These are phyloP conservation scores for Ogataea thermomethanolica DNA, from an alignment of 805 yeast species.

Conservation along the genomic window DNA sequence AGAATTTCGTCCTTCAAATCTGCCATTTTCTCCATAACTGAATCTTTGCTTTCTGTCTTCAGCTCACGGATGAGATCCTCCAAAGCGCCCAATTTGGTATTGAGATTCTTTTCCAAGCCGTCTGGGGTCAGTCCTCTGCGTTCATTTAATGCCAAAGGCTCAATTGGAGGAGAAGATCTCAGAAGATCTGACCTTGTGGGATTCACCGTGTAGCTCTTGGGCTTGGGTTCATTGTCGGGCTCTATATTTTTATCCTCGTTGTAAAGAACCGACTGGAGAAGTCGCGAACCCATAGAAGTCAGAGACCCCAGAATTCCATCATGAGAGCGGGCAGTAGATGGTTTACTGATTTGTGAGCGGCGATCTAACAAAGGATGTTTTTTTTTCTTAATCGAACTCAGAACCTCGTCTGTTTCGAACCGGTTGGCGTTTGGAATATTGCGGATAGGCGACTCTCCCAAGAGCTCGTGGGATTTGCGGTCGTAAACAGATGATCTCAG, in stretches of 20 bases:
- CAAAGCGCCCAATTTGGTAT: conserved; percentile 11
- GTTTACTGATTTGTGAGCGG: conserved; percentile 4
- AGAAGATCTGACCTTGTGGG: background rate
- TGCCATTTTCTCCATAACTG: conserved; percentile 19
- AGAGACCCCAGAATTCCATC: conserved; percentile 26
- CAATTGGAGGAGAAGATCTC: too few relatives aligned
- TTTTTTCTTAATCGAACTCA: conserved; percentile 19
- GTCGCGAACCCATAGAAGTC: conserved; percentile 27
- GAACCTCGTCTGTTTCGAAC: conserved; percentile 18
- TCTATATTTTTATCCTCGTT: conserved; percentile 17
- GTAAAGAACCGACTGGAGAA: conserved; percentile 28
- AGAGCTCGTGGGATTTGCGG: conserved; percentile 24
- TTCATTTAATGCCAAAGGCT: too few relatives aligned
- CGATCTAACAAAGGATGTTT: conserved; percentile 8
- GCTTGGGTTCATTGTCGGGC: background rate
- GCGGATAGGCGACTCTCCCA: conserved; percentile 30
- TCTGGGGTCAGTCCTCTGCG: too few relatives aligned
- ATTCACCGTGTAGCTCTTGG: background rate
- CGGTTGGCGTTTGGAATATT: conserved; percentile 13
- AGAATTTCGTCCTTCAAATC: conserved; percentile 24
- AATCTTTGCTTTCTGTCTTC: conserved; percentile 15
- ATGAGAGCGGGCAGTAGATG: conserved; percentile 5
- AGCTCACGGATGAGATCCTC: conserved; percentile 20
- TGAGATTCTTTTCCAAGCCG: background rate
- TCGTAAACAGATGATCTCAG: conserved; percentile 8